Base-by-base conservation (phyloP, 345 rosid genomes). In the Jatropha curcas region DNA sequence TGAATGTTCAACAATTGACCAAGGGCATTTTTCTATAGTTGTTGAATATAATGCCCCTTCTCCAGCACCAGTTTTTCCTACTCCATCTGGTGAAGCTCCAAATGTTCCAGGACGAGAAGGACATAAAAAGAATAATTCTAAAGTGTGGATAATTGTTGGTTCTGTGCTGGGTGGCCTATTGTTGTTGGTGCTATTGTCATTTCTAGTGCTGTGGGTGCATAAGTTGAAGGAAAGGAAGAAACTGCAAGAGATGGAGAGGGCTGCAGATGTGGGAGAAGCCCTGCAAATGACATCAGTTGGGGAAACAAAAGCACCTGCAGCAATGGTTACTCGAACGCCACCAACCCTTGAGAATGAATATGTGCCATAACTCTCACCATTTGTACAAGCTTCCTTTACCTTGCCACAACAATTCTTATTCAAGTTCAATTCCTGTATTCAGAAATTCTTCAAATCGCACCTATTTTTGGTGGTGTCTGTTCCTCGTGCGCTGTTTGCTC, bases 231-330 rank as follows among this genome's bases (percentile, higher is more conserved):
- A 78, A 55, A 80, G 74, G 55, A 91, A 86, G 87, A 86, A 75
- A 77, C 82, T 93, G 86, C 88, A 83, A 59, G 89, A 83, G 75
- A 93, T 95, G 99, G 93, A 95, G 86, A 95, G 77, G 80, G 98
- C 94, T 68, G 96, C 98, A 31, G 99, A 95, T 53, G 83, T 79
- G 43, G 99, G 99, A 48, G 99, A 95, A 84, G 79, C 91, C 57
- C 80, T 95, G 20, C 86, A 81, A 24, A 90, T 93, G 92, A 87
- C 98, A 59, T 71, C 87, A 0, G 88, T 93, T 3, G 96, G 99
- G 20, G 87, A 89, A 52, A 84, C 96, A 5, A 93, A 85, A 85
- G 98, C 97, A 53, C 99, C 98, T 1, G 84, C 90, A 0, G 97
- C 97, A 60, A 82, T 72, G 20, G 88, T 88, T 4, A 95, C 96